Evolutionary conservation across 257 asterid species (phyloP).

Genomic region (Craterostigma plantagineum): DNA sequence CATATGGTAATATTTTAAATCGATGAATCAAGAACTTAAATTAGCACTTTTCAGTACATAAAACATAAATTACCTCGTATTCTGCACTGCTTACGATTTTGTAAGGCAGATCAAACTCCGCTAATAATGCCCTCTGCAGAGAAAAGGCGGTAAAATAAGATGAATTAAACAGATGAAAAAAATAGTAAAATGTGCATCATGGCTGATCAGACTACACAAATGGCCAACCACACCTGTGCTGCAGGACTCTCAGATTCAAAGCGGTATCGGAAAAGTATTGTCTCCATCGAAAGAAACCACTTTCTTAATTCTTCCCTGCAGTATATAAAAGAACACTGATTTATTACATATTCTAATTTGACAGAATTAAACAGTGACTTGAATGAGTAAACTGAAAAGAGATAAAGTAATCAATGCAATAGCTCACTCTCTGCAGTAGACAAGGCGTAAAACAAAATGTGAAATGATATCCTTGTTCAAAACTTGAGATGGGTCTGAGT

Average conservation of each 20-base stretch:
- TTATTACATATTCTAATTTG: slow-evolving; percentile 6
- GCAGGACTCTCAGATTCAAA: slow-evolving; percentile 36
- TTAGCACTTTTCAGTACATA: neutral
- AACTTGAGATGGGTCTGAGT: slow-evolving; percentile 39
- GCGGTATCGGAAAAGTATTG: slow-evolving; percentile 69
- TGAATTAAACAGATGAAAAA: neutral
- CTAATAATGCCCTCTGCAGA: slow-evolving; percentile 44
- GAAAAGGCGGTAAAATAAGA: slow-evolving; percentile 11
- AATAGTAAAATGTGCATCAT: neutral
- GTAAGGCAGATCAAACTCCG: slow-evolving; percentile 76
- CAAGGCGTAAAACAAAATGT: slow-evolving; percentile 87
- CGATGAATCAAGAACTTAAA: neutral
- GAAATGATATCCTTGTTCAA: slow-evolving; percentile 74
- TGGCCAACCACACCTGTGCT: slow-evolving; percentile 39
- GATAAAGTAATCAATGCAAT: neutral
- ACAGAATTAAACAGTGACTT: slow-evolving; percentile 1
- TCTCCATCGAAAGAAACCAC: slow-evolving; percentile 91
- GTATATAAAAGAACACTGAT: slow-evolving; percentile 2
- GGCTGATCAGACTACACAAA: slow-evolving; percentile 3
- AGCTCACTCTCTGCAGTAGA: slow-evolving; percentile 83
- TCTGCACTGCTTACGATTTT: slow-evolving; percentile 62
- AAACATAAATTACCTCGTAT: slow-evolving; percentile 37
- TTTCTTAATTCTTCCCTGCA: slow-evolving; percentile 71
- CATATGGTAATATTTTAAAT: too few species aligned
- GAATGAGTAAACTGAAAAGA: slow-evolving; percentile 1